These are phyloP conservation scores for Cornus suecica DNA, from an alignment of 148 eudicot species.

Conservation along the genomic window DNA sequence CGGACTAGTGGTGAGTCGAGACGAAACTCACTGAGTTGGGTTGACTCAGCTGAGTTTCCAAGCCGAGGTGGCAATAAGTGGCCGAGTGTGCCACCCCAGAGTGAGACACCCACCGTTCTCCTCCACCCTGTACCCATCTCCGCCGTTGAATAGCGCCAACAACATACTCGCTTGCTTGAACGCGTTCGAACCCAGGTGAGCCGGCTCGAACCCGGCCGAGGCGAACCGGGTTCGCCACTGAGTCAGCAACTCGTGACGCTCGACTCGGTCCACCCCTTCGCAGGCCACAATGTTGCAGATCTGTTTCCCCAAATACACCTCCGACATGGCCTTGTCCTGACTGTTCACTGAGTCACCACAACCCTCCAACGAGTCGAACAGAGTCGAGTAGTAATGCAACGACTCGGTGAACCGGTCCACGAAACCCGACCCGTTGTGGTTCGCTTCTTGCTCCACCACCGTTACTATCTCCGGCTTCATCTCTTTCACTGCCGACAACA, in stretches of 20 bases:
- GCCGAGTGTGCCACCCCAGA: slow-evolving; percentile 75
- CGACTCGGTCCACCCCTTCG: slow-evolving; percentile 63
- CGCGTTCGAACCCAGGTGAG: slow-evolving; percentile 66
- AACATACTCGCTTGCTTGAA: slow-evolving; percentile 72
- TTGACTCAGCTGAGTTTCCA: slow-evolving; percentile 41
- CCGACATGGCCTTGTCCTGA: slow-evolving; percentile 62
- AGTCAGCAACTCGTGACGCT: slow-evolving; percentile 58
- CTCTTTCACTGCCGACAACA: slow-evolving; percentile 34
- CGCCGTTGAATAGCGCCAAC: slow-evolving; percentile 52
- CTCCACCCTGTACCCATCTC: slow-evolving; percentile 77
- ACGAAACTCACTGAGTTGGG: slow-evolving; percentile 6
- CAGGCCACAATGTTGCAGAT: slow-evolving; percentile 77
- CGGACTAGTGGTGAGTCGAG: slow-evolving; percentile 12
- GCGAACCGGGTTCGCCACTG: slow-evolving; percentile 60
- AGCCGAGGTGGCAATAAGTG: slow-evolving; percentile 76
- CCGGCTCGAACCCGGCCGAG: slow-evolving; percentile 48
- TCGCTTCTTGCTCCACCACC: slow-evolving; percentile 69
- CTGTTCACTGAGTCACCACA: slow-evolving; percentile 21
- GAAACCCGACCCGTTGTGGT: slow-evolving; percentile 54
- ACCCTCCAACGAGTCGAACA: slow-evolving; percentile 72
- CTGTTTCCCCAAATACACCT: slow-evolving; percentile 60
- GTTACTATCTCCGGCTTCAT: slow-evolving; percentile 64
- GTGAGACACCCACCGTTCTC: slow-evolving; percentile 65
- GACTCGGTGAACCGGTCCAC: slow-evolving; percentile 72
- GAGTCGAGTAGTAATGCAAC: slow-evolving; percentile 63